Evolutionary conservation across 2,329 filamentous ascomycete genomes (phyloP).

Genomic region (Ophiocordyceps camponoti-rufipedis): DNA sequence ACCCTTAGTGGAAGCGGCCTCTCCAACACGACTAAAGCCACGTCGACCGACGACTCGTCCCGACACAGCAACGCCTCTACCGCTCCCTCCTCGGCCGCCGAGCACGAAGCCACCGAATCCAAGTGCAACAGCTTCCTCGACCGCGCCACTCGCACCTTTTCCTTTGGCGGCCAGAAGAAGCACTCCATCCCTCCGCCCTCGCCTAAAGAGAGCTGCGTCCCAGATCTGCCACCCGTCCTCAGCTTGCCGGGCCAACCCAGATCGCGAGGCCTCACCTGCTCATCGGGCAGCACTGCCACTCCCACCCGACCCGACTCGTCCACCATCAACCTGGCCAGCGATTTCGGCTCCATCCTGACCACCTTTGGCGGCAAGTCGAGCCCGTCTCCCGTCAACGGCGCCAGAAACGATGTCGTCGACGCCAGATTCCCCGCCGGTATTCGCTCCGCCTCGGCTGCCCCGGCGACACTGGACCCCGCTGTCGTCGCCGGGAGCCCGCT

Average conservation of each 20-base stretch:
- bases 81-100: constrained; percentile 35
- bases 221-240: constrained; percentile 21
- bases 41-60: constrained; percentile 40
- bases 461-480: constrained; percentile 27
- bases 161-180: constrained; percentile 39
- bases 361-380: constrained; percentile 37
- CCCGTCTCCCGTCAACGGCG: constrained; percentile 6
- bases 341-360: constrained; percentile 37
- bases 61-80: constrained; percentile 45
- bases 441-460: constrained; percentile 22
- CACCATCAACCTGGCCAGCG: constrained; percentile 34
- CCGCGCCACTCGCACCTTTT: constrained; percentile 38
- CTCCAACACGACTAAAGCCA: constrained; percentile 42
- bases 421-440: constrained; percentile 26
- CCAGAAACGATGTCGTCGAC: constrained; percentile 19
- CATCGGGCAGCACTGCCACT: constrained; percentile 34
- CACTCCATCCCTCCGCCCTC: constrained; percentile 12
- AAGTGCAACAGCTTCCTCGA: constrained; percentile 34
- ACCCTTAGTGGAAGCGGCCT: constrained; percentile 35
- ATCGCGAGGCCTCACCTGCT: constrained; percentile 32
- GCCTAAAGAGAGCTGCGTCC: constrained; percentile 11
- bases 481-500: not conserved
- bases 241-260: constrained; percentile 16
- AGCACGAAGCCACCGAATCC: constrained; percentile 15
- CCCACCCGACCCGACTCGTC: constrained; percentile 24